These are phyloP conservation scores for Alternaria brassicicola DNA, from an alignment of 2,329 filamentous ascomycete genomes.

Conservation along the genomic window DNA sequence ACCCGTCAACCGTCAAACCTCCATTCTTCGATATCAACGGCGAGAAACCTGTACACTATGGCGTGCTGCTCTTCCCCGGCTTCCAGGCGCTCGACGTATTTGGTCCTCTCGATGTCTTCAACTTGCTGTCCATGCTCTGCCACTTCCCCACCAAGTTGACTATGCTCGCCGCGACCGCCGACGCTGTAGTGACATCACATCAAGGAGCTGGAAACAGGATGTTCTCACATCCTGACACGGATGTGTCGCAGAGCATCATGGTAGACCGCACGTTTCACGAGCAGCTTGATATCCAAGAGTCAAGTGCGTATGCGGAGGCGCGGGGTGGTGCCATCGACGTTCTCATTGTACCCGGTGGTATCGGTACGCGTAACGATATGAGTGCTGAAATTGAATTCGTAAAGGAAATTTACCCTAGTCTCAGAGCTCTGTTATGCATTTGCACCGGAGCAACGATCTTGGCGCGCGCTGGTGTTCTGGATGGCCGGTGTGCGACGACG, in stretches of 20 bases:
- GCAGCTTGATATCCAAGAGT: conserved; percentile 22
- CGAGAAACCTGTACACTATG: conserved; percentile 26
- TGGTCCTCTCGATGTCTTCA: conserved; percentile 56
- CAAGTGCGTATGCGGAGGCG: conserved; percentile 1
- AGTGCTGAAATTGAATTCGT: conserved; percentile 56
- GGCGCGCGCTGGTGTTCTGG: conserved; percentile 63
- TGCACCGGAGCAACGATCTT: conserved; percentile 67
- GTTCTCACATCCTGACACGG: conserved; percentile 24
- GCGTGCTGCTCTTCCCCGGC: conserved; percentile 29
- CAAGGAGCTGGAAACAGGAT: conserved; percentile 22
- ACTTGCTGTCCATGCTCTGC: conserved; percentile 36
- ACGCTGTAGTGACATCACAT: conserved; percentile 32
- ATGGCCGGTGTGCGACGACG: conserved; percentile 66
- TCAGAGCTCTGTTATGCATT: conserved; percentile 65
- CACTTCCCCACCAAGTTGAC: conserved; percentile 36
- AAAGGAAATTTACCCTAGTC: conserved; percentile 52
- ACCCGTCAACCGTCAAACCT: conserved; percentile 3
- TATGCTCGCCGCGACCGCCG: conserved; percentile 28
- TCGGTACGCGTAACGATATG: conserved; percentile 51
- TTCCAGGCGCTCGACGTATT: conserved; percentile 44
- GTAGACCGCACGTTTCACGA: conserved; percentile 25
- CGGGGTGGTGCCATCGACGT: conserved; percentile 54
- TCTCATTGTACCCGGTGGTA: conserved; percentile 69
- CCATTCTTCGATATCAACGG: conserved; percentile 18
- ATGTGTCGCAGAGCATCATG: conserved; percentile 24